Percentiles rank a stretch among this genome's conserved stretches.
Evolutionary conservation across 257 asterid species (phyloP).

Genomic region (Nicotiana obtusifolia): DNA sequence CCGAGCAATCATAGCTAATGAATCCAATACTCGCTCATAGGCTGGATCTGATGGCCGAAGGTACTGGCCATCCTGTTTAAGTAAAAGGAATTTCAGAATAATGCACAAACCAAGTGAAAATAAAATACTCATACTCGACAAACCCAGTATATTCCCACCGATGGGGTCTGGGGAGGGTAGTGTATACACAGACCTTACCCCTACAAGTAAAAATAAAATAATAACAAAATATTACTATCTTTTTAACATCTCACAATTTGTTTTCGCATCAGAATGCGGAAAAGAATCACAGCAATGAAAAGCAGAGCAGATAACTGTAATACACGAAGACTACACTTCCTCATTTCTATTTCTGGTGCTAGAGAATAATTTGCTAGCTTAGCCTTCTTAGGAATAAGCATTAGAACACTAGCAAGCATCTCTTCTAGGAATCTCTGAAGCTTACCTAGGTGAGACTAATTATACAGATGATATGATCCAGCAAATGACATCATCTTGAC

Average conservation of each 20-base stretch:
- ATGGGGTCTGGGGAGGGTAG: too few species aligned
- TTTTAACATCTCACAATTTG: neutral
- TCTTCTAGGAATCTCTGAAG: neutral
- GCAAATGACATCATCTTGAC: neutral
- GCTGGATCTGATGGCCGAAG: conserved; percentile 99
- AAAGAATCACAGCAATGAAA: neutral
- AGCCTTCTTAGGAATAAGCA: neutral
- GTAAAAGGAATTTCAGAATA: neutral
- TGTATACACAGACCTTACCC: too few species aligned
- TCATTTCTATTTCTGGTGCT: neutral
- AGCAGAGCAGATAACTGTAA: neutral
- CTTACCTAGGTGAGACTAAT: conserved; percentile 1
- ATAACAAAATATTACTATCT: neutral
- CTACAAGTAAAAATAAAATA: neutral
- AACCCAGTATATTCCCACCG: too few species aligned
- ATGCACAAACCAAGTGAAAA: neutral
- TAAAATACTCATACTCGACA: neutral
- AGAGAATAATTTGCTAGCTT: neutral
- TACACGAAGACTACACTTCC: neutral
- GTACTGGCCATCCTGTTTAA: conserved; percentile 90
- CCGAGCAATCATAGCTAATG: conserved; percentile 98
- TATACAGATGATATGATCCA: neutral
- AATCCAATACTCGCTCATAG: conserved; percentile 96
- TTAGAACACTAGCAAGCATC: neutral
- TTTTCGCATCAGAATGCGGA: neutral